Percentiles rank a stretch among this genome's conserved stretches.
These are phyloP conservation scores for maize (Zea mays) DNA, from an alignment of 176 grass and related monocot genomes.

Conservation along the genomic window Zm-B73-REFERENCE-NAM-5.0 NC_050096.1:53909001-53909500, in stretches of 20 bases:
- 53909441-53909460: too few species aligned
- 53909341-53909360: too few species aligned
- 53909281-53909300: slow-evolving; percentile 1
- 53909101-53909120: slow-evolving; percentile 88
- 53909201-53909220: slow-evolving; percentile 96
- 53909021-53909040: slow-evolving; percentile 15
- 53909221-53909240: slow-evolving; percentile 93
- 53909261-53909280: slow-evolving; percentile 47
- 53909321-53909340: too few species aligned
- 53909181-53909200: slow-evolving; percentile 94
- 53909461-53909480: too few species aligned
- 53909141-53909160: slow-evolving; percentile 89
- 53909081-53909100: slow-evolving; percentile 62
- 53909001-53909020: background rate
- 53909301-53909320: too few species aligned
- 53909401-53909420: too few species aligned
- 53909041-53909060: slow-evolving; percentile 23
- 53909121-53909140: slow-evolving; percentile 91
- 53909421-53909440: too few species aligned
- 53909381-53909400: too few species aligned
- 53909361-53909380: too few species aligned
- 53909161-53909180: slow-evolving; percentile 88
- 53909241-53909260: slow-evolving; percentile 99
- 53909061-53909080: slow-evolving; percentile 2
- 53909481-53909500: too few species aligned